Evolutionary conservation across 106 monocot species (phyloP), one percentile per base, ranked within the genome.

Genomic region (Ottelia alismoides): DNA sequence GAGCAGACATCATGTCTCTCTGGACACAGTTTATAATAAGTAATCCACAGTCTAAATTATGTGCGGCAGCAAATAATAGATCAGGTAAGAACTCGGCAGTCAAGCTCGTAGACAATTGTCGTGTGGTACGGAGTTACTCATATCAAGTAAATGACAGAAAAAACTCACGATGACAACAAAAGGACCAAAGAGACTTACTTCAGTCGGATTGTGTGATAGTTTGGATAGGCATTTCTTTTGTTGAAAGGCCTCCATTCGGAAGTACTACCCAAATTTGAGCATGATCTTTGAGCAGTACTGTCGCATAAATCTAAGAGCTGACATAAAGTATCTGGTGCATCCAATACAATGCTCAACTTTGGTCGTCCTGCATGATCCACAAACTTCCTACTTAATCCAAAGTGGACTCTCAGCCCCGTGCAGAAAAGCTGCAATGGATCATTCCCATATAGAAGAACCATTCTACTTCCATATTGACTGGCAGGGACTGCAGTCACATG

Each of bases 211-310:
- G 50, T 73, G 3, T 70, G 55, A 53, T 60, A 65, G 69, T 69
- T 71, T 9, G 68, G 35, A 46, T 57, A 71, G 11, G 45, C 66
- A 63, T 75, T 62, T 46, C 74, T 88, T 69, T 29, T 85, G 19
- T 88, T 48, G 24, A 79, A 40, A 56, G 88, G 56, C 57, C 72
- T 75, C 94, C 94, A 96, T 20, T 85, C 74, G 31, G 81, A 89
- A 25, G 27, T 76, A 52, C 88, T 85, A 49, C 85, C 78, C 31
- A 40, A 71, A 44, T 70, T 70, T 27, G 57, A 21, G 30, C 58
- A 65, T 45, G 71, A 73, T 46, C 47, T 71, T 52, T 61, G 78
- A 28, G 78, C 85, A 61, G 71, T 27, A 43, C 49, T 29, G 55
- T 96, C 88, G 46, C 88, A 96, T 1, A 31, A 20, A 51, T 79